Base-by-base conservation (phyloP, 2,329 filamentous ascomycete genomes). In the Hypoxylon sp. region DNA sequence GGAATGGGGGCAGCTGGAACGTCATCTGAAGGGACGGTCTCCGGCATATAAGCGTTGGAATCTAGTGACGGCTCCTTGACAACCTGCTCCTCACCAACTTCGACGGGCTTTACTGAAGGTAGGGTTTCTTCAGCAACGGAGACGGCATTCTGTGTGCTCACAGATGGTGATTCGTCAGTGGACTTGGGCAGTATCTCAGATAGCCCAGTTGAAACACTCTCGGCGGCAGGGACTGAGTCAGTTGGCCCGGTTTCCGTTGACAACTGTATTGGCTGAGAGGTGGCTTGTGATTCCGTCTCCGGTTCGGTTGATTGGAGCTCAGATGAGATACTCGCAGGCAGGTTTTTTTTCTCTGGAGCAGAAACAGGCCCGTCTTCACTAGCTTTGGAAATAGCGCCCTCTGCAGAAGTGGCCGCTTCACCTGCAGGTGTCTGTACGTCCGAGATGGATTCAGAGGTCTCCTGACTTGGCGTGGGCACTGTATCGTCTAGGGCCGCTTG, bases 301-400 rank as follows among this genome's bases (percentile, higher is more conserved):
- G 44, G 46, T 46, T 68, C 54, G 44, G 44, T 28, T 53, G 59
- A 61, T 33, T 68, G 66, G 45, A 36, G 53, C 14, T 26, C 28
- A 53, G 22, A 24, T 50, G 26, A 44, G 78, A 46, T 74, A 70
- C 65, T 79, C 76, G 16, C 36, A 26, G 16, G n/a, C 14, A 16
- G 20, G 44, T 18, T 64, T 44, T n/a, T 51, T 44, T 54, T 24
- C 2, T 59, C 52, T n/a, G 45, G 11, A n/a, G 38, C 18, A 14
- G 20, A 20, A 14, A n/a, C 3, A 22, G 40, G 42, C 12, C 30
- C 24, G 22, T 62, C 57, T 22, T 67, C 52, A 38, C 32, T 45
- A 24, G 32, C 3, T 45, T 28, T 28, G 14, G 54, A 36, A n/a
- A 44, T 16, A 9, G 44, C 7, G n/a, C 11, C 32, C 33, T 56